Conservation (phyloP, 2,329 filamentous ascomycete species). For the Didymella lethalis region DNA sequence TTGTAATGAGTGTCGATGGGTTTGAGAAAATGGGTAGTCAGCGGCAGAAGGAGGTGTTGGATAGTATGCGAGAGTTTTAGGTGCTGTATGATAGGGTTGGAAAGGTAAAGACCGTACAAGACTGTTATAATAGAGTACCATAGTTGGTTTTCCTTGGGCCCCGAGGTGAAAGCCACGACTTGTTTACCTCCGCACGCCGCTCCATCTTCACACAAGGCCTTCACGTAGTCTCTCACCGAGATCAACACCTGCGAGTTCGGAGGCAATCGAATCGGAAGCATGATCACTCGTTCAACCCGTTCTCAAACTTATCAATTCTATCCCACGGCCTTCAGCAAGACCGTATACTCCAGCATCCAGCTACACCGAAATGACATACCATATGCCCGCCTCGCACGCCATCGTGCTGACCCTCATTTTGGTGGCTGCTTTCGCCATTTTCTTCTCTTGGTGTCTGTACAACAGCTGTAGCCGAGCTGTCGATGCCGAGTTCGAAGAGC, state of each 20-base stretch:
- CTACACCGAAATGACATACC: neutral
- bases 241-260: too few relatives aligned
- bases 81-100: neutral
- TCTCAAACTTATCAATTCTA: neutral
- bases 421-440: slow-evolving; percentile 23
- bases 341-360: too few relatives aligned
- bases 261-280: too few relatives aligned
- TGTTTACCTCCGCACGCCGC: neutral
- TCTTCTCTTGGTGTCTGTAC: slow-evolving; percentile 31
- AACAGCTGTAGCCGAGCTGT: slow-evolving; percentile 26
- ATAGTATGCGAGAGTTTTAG: slow-evolving; percentile 42
- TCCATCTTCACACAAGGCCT: neutral
- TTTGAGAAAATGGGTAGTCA: slow-evolving; percentile 72
- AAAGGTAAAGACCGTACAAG: neutral
- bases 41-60: slow-evolving; percentile 65
- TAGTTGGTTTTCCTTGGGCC: neutral
- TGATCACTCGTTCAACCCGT: neutral
- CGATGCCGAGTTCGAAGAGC: slow-evolving; percentile 18
- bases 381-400: slow-evolving; percentile 18
- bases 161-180: neutral
- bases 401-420: slow-evolving; percentile 29
- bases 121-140: neutral
- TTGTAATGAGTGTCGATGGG: slow-evolving; percentile 76
- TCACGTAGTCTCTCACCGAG: too few relatives aligned
- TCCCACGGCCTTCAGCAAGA: neutral